Evolutionary conservation across 176 grass and related monocot species (phyloP), one percentile per base, ranked within the genome.

Genomic region (Panicum miliaceum): DNA sequence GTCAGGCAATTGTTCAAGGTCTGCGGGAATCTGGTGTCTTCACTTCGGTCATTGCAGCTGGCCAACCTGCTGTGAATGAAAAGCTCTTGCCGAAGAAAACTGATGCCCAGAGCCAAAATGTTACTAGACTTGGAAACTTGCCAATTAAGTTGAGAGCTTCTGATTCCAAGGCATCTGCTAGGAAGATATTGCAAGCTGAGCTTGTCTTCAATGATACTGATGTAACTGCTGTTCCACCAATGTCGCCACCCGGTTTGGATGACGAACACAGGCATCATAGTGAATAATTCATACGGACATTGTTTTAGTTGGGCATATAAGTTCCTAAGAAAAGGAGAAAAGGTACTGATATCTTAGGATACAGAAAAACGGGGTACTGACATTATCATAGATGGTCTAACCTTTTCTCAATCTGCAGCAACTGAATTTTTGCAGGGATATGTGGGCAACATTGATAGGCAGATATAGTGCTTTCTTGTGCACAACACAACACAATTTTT

Each of bases 1-100:
- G 16, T 77, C 81, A 98, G 96, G 75, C 82, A 38, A 98, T 98
- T 74, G 86, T 98, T 81, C 93, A 95, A 91, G 85, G 85, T 82
- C 70, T 98, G 56, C 84, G 96, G 3, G 93, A 98, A 82, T 90
- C 77, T 77, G 91, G 96, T 15, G 87, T 92, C 82, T 98, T 98
- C 84, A 93, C 81, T 81, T 95, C 96, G 18, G 85, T 71, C 82
- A 90, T 98, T 47, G 68, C 74, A 93, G 85, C 89, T 7, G 90
- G 81, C 35, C 95, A 93, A 90, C 34, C 43, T 23, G 41, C 45
- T 11, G 77, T 87, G 26, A 80, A 87, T 57, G 79, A 82, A 7
- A 88, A 77, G 64, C 34, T 88, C 13, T 76, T 45, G n/a, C 48
- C 12, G 15, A 81, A 90, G 27, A 71, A 73, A 79, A 77, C 58